Conservation (phyloP, 257 asterid genomes). For the Solanum bulbocastanum region DNA sequence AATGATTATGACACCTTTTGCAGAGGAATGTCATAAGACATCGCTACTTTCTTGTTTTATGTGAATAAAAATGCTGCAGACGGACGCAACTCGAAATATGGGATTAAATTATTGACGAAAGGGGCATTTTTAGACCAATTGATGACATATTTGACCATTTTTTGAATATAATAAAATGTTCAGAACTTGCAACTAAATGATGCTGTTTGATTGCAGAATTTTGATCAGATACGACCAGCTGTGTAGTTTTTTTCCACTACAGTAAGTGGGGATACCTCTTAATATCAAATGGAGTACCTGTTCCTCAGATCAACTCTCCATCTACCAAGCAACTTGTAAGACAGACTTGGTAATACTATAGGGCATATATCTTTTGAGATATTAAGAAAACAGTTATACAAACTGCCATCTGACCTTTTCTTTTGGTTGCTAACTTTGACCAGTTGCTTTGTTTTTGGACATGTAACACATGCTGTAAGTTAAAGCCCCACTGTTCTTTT, state of each 20-base stretch:
- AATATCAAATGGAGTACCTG: constrained; percentile 4
- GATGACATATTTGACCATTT: not conserved
- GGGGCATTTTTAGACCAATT: not conserved
- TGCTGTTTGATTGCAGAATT: constrained; percentile 30
- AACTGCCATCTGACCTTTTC: not conserved
- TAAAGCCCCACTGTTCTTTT: not conserved
- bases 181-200: not conserved
- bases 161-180: not conserved
- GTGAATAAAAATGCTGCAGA: not conserved
- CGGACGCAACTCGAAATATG: too few species aligned
- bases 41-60: not conserved
- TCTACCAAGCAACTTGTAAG: not conserved
- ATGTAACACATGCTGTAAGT: not conserved
- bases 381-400: not conserved
- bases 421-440: not conserved
- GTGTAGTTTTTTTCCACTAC: constrained; percentile 4
- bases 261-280: constrained; percentile 11
- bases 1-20: not conserved
- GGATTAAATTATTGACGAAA: not conserved
- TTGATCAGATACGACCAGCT: constrained; percentile 19
- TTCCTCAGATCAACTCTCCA: not conserved
- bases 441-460: not conserved
- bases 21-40: not conserved
- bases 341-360: not conserved
- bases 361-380: not conserved